Base-by-base conservation (phyloP, 2,329 filamentous ascomycete species). In the Cladosporium oxysporum region DNA sequence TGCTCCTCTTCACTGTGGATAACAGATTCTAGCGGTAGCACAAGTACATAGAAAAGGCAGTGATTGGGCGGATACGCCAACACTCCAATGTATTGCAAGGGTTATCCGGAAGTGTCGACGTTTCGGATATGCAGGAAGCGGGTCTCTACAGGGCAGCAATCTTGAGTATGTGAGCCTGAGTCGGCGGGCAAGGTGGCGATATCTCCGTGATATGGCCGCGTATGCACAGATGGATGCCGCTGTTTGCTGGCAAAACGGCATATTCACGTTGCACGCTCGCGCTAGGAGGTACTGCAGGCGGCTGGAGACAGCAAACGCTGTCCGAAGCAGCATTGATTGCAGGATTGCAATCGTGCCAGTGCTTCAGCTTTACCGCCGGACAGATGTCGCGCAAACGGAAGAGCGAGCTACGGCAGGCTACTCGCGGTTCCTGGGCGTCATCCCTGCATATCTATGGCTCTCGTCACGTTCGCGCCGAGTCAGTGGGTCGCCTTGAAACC, bases 1-100 rank as follows among this genome's bases (percentile, higher is more conserved):
- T 96, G 74, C 83, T 95, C 71, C 87, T 99, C 71, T 99, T 99
- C 83, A 90, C 90, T 77, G 88, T 91, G 76, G 95, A 99, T 80
- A 99, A 99, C 69, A 67, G 71, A 67, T 74, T 69, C 57, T 70
- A 57, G 62, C 61, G 16, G 50, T 55, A n/a, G 41, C 61, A 63
- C 26, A 63, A n/a, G 41, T 63, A 53, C 28, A 47, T 55, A 63
- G 50, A n/a, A 21, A 55, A 18, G 33, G 35, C 61, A 57, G 35
- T 35, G n/a, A 63, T 60, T 29, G 58, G 58, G 37, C 58, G 31
- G 50, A 33, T 55, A 33, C 18, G 52, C 52, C 52, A 21, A 55
- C 52, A 31, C 28, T 33, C 5, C 11, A 55, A 33, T 55, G 31
- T 33, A 18, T 16, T n/a, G 31, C 52, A 55, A 55, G 52, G 52